Percentiles rank a stretch among this genome's conserved stretches.
Conservation (phyloP, 129 eudicot genomes). For the Artemisia tridentata region DNA sequence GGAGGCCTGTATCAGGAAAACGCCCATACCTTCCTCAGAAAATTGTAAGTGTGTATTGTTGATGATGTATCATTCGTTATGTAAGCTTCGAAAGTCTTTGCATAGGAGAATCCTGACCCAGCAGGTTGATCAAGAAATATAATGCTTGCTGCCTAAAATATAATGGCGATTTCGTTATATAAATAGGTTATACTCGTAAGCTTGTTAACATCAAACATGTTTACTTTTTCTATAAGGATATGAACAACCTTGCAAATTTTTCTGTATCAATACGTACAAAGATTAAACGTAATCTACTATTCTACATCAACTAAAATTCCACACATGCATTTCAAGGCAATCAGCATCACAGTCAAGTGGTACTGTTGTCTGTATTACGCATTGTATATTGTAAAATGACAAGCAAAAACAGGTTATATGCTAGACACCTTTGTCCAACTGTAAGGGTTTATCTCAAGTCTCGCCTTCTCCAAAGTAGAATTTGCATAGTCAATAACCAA, state of each 20-base stretch:
- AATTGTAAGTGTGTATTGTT: conserved; percentile 19
- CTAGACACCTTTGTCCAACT: conserved; percentile 24
- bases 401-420: background rate
- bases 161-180: background rate
- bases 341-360: background rate
- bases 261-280: no score
- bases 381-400: background rate
- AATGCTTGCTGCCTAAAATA: conserved; percentile 28
- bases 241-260: background rate
- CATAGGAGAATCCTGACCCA: conserved; percentile 33
- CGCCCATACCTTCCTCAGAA: conserved; percentile 29
- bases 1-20: background rate
- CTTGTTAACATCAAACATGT: background rate
- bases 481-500: conserved; percentile 12
- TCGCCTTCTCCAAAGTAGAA: conserved; percentile 21
- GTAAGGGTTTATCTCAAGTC: conserved; percentile 20
- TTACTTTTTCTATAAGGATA: background rate
- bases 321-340: background rate
- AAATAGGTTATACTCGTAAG: background rate
- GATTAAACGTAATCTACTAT: background rate
- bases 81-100: conserved; percentile 16
- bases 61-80: conserved; percentile 21
- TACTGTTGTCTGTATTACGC: background rate
- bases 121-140: conserved; percentile 40
- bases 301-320: background rate